Conservation (phyloP, 2,329 filamentous ascomycete species). For the Nigrograna mackinnonii region DNA sequence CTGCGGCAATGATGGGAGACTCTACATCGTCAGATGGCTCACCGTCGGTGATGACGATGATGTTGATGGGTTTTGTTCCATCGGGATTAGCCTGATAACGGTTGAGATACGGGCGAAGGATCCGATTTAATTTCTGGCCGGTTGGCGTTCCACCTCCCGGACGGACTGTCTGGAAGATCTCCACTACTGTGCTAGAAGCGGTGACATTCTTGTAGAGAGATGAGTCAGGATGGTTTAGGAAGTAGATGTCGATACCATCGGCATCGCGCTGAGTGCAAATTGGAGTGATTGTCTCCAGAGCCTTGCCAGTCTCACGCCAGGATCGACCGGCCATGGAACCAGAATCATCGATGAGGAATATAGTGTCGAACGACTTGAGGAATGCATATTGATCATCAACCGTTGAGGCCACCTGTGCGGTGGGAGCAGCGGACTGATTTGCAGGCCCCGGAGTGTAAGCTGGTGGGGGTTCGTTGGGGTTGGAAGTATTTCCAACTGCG, state of each 20-base stretch:
- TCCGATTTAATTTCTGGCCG: conserved; percentile 69
- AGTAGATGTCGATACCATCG: conserved; percentile 90
- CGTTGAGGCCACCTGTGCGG: conserved; percentile 10
- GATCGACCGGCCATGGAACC: conserved; percentile 77
- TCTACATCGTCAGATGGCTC: conserved; percentile 79
- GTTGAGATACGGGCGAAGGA: conserved; percentile 73
- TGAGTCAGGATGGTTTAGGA: conserved; percentile 72
- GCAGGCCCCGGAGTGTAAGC: conserved; percentile 41
- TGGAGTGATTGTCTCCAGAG: conserved; percentile 74
- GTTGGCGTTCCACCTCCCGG: conserved; percentile 75
- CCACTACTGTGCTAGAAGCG: conserved; percentile 59
- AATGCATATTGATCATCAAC: conserved; percentile 75
- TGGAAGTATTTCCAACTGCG: conserved; percentile 29
- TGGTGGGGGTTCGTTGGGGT: conserved; percentile 44
- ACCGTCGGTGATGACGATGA: conserved; percentile 94
- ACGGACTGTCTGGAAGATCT: conserved; percentile 70
- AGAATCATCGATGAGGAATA: conserved; percentile 93
- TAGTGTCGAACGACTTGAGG: conserved; percentile 78
- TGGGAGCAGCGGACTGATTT: conserved; percentile 1
- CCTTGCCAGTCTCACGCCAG: conserved; percentile 75
- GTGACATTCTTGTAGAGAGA: conserved; percentile 69
- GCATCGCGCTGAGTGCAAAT: conserved; percentile 79
- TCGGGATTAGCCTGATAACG: conserved; percentile 54
- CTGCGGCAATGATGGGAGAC: conserved; percentile 64
- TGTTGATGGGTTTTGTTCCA: conserved; percentile 76